Conservation (phyloP, 2,329 filamentous ascomycete species). For the Thelonectria olida region DNA sequence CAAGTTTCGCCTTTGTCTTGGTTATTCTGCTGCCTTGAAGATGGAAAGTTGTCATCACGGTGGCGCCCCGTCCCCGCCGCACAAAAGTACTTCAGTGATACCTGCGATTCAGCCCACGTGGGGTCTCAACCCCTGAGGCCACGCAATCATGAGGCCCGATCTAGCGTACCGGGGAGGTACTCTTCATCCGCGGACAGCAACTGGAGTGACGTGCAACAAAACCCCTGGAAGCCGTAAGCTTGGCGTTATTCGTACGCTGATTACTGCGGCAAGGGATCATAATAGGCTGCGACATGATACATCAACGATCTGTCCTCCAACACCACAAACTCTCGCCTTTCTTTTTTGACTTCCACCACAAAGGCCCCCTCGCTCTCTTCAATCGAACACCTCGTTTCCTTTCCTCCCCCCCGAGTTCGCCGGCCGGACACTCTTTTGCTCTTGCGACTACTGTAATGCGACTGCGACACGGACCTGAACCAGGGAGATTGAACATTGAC, state of each 20-base stretch:
- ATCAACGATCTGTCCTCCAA: constrained; percentile 39
- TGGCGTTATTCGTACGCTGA: not conserved
- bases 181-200: not conserved
- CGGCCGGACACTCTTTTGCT: constrained; percentile 25
- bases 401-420: constrained; percentile 24
- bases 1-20: too few species aligned
- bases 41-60: not conserved
- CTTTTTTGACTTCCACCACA: constrained; percentile 1
- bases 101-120: constrained; percentile 4
- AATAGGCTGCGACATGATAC: constrained; percentile 37
- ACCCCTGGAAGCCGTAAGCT: constrained; percentile 8
- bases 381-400: not conserved
- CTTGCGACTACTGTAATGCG: constrained; percentile 31
- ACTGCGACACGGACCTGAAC: constrained; percentile 30
- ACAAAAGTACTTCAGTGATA: not conserved
- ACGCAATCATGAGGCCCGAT: not conserved
- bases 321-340: not conserved
- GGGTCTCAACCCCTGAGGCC: not conserved
- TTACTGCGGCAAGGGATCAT: not conserved
- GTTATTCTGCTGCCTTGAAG: not conserved
- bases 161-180: constrained; percentile 2
- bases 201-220: not conserved
- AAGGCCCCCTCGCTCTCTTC: constrained; percentile 7
- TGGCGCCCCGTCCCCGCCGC: not conserved
- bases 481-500: constrained; percentile 9